phyloP scores from a whole-genome alignment of 2,329 filamentous ascomycete genomes.

The Neofusicoccum ribis region DNA sequence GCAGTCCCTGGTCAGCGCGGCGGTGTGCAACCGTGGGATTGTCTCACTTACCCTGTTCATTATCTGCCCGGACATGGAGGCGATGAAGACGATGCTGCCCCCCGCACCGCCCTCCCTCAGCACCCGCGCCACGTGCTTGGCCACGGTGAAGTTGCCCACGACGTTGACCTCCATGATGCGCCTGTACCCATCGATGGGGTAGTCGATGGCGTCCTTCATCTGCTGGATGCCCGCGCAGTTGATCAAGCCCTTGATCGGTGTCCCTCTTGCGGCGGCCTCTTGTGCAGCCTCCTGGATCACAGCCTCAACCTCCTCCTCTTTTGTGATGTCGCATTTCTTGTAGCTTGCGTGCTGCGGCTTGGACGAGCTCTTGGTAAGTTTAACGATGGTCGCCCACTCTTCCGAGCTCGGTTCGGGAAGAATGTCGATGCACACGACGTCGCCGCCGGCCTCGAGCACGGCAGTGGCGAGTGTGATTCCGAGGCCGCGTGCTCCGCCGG shows the following conservation, averaged over 20 bases:
- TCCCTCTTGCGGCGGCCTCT: conserved; percentile 14
- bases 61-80: conserved; percentile 34
- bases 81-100: conserved; percentile 39
- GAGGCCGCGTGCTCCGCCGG: conserved; percentile 32
- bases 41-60: conserved; percentile 9
- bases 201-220: conserved; percentile 35
- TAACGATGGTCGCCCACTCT: neutral
- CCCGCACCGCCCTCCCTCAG: conserved; percentile 10
- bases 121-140: conserved; percentile 21
- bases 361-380: conserved; percentile 1
- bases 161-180: conserved; percentile 41
- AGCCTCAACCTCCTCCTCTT: conserved; percentile 23
- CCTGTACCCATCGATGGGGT: conserved; percentile 34
- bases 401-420: conserved; percentile 2
- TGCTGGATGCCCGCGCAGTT: conserved; percentile 33
- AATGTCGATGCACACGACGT: conserved; percentile 21
- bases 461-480: conserved; percentile 27
- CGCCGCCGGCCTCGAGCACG: conserved; percentile 31
- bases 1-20: neutral
- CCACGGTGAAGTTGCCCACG: conserved; percentile 38
- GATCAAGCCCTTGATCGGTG: conserved; percentile 30
- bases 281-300: conserved; percentile 24
- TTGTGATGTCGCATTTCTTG: conserved; percentile 26
- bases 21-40: neutral
- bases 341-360: conserved; percentile 21